Evolutionary conservation across 805 yeast genomes (phyloP).

Genomic region (Candida ascalaphidarum): DNA sequence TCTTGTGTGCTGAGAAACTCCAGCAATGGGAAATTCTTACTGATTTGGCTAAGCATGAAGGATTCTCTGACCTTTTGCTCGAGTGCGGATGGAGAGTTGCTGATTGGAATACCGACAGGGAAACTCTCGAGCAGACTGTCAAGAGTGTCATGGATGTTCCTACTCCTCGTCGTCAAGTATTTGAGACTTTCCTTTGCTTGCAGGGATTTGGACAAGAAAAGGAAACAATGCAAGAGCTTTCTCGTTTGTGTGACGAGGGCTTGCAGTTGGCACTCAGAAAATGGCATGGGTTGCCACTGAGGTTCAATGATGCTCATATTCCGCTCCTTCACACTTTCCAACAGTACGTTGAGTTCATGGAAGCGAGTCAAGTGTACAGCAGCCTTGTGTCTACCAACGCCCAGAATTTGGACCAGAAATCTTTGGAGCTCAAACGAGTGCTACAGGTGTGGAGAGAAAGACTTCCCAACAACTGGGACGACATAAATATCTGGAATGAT

Average conservation of each 20-base stretch:
- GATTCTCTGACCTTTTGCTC: constrained; percentile 86
- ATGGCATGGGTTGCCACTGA: constrained; percentile 86
- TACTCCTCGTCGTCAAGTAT: constrained; percentile 92
- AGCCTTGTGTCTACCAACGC: constrained; percentile 85
- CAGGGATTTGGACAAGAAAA: constrained; percentile 92
- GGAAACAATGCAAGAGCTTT: constrained; percentile 76
- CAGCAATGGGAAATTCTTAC: constrained; percentile 98
- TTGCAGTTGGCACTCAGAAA: constrained; percentile 84
- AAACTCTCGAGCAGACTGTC: constrained; percentile 88
- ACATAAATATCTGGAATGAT: constrained; percentile 95
- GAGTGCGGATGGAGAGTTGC: constrained; percentile 99
- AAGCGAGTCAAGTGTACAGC: constrained; percentile 90
- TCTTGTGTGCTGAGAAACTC: constrained; percentile 88
- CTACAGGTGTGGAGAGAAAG: constrained; percentile 98
- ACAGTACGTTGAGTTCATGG: constrained; percentile 95
- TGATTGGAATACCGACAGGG: constrained; percentile 94
- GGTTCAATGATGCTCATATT: constrained; percentile 74
- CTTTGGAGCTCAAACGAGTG: constrained; percentile 90
- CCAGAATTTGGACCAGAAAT: constrained; percentile 83
- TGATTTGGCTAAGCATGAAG: constrained; percentile 95
- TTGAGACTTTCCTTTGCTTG: constrained; percentile 86
- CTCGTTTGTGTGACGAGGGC: constrained; percentile 90
- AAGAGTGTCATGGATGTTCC: constrained; percentile 98
- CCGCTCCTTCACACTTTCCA: constrained; percentile 91
- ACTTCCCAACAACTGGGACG: constrained; percentile 95